Evolutionary conservation across 1,284 basidiomycete genomes (phyloP), one percentile per base, ranked within the genome.

Genomic region (Microbotryomycetes sp.): DNA sequence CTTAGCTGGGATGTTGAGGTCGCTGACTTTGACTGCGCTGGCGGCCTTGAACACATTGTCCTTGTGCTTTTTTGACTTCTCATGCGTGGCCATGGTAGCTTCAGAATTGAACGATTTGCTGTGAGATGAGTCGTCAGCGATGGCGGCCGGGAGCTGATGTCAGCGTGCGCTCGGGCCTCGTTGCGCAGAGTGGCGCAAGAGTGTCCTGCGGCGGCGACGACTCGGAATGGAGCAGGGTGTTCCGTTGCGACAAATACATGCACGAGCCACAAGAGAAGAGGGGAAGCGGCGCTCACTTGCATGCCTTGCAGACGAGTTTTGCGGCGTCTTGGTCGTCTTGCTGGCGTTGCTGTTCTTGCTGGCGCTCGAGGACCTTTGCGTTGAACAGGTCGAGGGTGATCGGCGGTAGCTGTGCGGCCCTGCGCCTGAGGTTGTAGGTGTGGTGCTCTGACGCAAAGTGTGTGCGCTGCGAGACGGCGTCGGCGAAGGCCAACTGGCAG

Each of bases 341-440:
- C 23, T 45, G 13, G 49, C 21, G 4, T 56, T 52, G 53, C 54
- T 62, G 54, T 24, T 52, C 31, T 27, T 62, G 52, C 16, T 59
- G 48, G 30, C 88, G 79, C 62, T 91, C 87, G 29, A 87, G 74
- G n/a, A 97, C 87, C 74, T 97, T 98, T 72, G 91, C 84, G 72
- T 92, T 88, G 79, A 97, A 99, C 0, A 87, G 73, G 6, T 81
- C 76, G 0, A 82, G 82, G 61, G 84, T 85, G 71, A 99, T 85
- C 3, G 96, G 93, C 4, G 91, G 87, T 2, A 99, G 81, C 16
- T 83, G 85, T 6, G 96, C 93, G 21, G 97, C 90, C 45, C 92
- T 85, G 66, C 96, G 87, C 79, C 97, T 97, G 86, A 97, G 92
- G 76, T 99, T 99, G 78, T 98, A 99, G 56, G 93, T 82, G 77